Evolutionary conservation across 78 protist genomes (phyloP).

Genomic region (Polysphondylium violaceum): DNA sequence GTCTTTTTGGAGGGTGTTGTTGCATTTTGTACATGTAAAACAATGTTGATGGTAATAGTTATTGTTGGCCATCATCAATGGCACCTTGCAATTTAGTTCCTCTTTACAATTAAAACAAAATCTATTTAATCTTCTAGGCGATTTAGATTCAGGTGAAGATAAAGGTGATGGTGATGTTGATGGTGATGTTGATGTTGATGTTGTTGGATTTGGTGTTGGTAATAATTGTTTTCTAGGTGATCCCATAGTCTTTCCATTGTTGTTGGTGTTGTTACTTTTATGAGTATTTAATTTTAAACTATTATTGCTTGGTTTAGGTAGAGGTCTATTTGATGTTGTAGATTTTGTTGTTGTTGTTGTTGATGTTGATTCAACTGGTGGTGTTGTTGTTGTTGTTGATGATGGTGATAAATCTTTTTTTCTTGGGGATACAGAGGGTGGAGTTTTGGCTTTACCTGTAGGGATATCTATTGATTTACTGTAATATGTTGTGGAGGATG

Average conservation of each 20-base stretch:
- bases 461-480: background rate
- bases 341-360: constrained; percentile 28
- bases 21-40: constrained; percentile 12
- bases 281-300: background rate
- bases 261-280: constrained; percentile 2
- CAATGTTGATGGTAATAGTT: constrained; percentile 46
- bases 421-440: background rate
- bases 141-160: background rate
- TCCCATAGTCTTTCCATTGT: background rate
- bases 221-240: background rate
- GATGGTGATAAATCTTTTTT: background rate
- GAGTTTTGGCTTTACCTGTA: background rate
- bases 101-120: constrained; percentile 20
- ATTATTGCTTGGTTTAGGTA: background rate
- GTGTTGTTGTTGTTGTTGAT: background rate
- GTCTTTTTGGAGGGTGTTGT: background rate
- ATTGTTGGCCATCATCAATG: constrained; percentile 5
- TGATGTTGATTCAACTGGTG: background rate
- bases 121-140: constrained; percentile 49
- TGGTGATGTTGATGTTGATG: background rate
- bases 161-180: constrained; percentile 8
- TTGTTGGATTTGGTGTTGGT: constrained; percentile 12
- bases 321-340: background rate
- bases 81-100: background rate
- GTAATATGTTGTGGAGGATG: too few relatives aligned